phyloP scores from a whole-genome alignment of 1,139 yeast species.

The Entelexis sorbosivorans region DNA sequence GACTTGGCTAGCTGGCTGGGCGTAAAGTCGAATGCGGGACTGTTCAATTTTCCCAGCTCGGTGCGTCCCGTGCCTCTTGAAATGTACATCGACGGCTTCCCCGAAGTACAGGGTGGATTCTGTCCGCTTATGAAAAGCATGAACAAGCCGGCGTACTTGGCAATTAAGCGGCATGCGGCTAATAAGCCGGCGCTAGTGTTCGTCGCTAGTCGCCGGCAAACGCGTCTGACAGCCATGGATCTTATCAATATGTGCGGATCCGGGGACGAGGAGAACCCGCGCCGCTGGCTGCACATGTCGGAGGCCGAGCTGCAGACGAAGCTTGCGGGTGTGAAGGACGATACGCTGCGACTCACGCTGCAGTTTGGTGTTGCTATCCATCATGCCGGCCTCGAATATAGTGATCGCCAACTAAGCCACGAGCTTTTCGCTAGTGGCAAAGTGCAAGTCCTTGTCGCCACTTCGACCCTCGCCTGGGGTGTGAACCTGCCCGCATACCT shows the following conservation, averaged over 20 bases:
- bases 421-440: conserved; percentile 72
- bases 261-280: conserved; percentile 57
- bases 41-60: conserved; percentile 87
- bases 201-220: conserved; percentile 95
- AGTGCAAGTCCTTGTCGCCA: conserved; percentile 82
- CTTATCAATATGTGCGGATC: conserved; percentile 80
- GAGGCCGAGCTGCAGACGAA: conserved; percentile 65
- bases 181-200: conserved; percentile 83
- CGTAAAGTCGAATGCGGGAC: conserved; percentile 56
- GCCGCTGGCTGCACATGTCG: conserved; percentile 67
- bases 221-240: conserved; percentile 87
- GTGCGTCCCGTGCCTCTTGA: conserved; percentile 96
- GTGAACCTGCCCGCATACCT: conserved; percentile 91
- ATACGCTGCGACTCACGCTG: conserved; percentile 67
- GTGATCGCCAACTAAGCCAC: conserved; percentile 81
- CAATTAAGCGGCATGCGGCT: conserved; percentile 92
- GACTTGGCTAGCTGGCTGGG: conserved; percentile 99
- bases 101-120: conserved; percentile 74
- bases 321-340: conserved; percentile 67
- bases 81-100: conserved; percentile 96
- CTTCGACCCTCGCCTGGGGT: conserved; percentile 96
- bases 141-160: conserved; percentile 97
- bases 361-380: conserved; percentile 96
- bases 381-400: conserved; percentile 92
- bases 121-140: conserved; percentile 94